Base-by-base conservation (phyloP, 768 basidiomycete genomes). In the Boletus eberwhitei region DNA sequence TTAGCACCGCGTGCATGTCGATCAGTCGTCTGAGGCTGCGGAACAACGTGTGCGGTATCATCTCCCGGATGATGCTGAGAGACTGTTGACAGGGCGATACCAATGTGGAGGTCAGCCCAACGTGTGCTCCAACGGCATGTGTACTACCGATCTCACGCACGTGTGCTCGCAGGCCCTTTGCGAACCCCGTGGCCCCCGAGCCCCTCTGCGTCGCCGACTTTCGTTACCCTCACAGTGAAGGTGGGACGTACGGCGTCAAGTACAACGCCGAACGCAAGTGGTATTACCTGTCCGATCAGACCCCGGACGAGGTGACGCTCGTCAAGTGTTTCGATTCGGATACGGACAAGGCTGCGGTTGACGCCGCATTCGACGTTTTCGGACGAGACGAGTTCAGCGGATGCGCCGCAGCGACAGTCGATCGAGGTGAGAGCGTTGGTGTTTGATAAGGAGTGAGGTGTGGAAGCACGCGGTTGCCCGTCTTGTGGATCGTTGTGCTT, bases 271-370 rank as follows among this genome's bases (percentile, higher is more conserved):
- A 50, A 0, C 73, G 75, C 60, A 54, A 56, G 60, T 75, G 73
- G 74, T 73, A 72, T 55, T 74, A 74, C 61, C 52, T 77, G 40
- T 58, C 69, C n/a, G n/a, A n/a, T n/a, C n/a, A n/a, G n/a, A n/a
- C n/a, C n/a, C n/a, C n/a, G n/a, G n/a, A n/a, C n/a, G 39, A 40
- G 39, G 21, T 74, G 47, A 65, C 61, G 8, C 58, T 76, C 12
- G 71, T 77, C 67, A 76, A 76, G 64, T 75, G 77, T 59, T 77
- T 68, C 48, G 76, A 78, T 57, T 75, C 75, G 36, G 69, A 72
- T 52, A 59, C 53, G 39, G 63, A 68, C 46, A 66, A 66, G 60
- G 72, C 75, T n/a, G n/a, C 57, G 64, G 26, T 56, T 76, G 45
- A 74, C 45, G 21, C 8, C 21, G 2, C 45, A 35, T 46, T 68